Conservation (phyloP, 768 basidiomycete genomes). For the Rhodosporidiobolus odoratus region DNA sequence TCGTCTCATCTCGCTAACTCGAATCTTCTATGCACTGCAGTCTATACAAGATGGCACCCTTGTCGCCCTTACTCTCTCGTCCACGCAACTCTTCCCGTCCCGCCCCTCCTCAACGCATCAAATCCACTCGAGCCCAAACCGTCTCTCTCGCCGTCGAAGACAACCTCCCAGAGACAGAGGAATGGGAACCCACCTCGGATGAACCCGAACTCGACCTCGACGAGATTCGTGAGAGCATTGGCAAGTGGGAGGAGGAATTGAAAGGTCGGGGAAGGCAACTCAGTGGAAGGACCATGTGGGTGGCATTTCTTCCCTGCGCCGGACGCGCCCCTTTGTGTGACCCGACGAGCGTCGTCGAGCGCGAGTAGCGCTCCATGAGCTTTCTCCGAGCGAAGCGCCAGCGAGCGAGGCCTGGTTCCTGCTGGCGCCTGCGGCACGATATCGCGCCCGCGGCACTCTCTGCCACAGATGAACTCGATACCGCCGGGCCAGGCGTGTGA, state of each 20-base stretch:
- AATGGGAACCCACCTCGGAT: constrained; percentile 29
- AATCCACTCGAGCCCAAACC: constrained; percentile 17
- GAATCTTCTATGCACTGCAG: too few species aligned
- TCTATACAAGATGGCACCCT: not conserved
- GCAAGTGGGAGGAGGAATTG: constrained; percentile 66
- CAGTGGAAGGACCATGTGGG: constrained; percentile 83
- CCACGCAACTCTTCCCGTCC: constrained; percentile 16
- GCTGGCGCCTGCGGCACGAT: too few species aligned
- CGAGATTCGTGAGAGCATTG: constrained; percentile 68
- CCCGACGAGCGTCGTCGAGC: not conserved
- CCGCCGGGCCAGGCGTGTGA: too few species aligned
- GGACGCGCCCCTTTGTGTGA: constrained; percentile 1
- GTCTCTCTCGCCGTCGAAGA: constrained; percentile 21
- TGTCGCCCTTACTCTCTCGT: not conserved
- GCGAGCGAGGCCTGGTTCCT: too few species aligned
- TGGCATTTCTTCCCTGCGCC: constrained; percentile 83
- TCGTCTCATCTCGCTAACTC: not conserved
- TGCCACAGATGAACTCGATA: too few species aligned
- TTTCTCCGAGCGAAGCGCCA: too few species aligned
- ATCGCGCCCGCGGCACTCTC: too few species aligned
- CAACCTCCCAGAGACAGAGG: constrained; percentile 15
- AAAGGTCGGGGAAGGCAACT: constrained; percentile 64
- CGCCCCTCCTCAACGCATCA: constrained; percentile 12
- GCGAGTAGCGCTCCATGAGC: not conserved
- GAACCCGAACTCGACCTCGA: constrained; percentile 47